A percentile compares a stretch with the other conserved stretches of the same genome.
These are phyloP conservation scores for Oenanthe sinensis DNA, from an alignment of 129 eudicot genomes.

Conservation along the genomic window DNA sequence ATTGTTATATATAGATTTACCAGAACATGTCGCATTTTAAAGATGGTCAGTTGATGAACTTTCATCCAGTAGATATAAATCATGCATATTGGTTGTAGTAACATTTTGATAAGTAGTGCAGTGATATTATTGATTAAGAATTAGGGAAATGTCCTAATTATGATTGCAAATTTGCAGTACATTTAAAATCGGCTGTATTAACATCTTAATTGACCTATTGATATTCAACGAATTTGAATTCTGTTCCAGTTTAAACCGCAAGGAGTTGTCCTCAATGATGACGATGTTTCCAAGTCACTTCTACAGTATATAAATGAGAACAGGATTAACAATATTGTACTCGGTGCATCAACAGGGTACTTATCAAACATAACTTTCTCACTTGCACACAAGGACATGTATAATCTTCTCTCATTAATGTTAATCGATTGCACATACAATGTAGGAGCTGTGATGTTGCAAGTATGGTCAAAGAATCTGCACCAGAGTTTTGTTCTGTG, in stretches of 20 bases:
- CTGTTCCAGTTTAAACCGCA: constrained; percentile 30
- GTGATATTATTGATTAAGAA: neutral
- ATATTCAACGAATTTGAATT: neutral
- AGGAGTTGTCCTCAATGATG: constrained; percentile 38
- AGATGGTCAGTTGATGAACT: neutral
- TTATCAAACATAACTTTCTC: constrained; percentile 17
- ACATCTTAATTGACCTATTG: neutral
- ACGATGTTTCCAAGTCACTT: constrained; percentile 34
- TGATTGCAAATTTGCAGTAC: neutral
- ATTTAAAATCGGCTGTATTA: neutral
- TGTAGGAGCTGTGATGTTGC: constrained; percentile 37
- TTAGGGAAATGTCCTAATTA: neutral
- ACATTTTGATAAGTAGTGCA: neutral
- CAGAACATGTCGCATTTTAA: neutral
- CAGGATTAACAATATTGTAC: constrained; percentile 36
- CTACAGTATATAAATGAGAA: constrained; percentile 33
- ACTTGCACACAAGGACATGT: neutral
- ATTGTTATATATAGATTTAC: neutral
- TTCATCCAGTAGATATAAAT: neutral
- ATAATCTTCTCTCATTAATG: neutral
- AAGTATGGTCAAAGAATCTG: constrained; percentile 23
- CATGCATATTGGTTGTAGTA: neutral
- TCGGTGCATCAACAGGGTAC: constrained; percentile 48
- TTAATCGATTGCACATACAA: constrained; percentile 19
- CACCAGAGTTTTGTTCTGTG: constrained; percentile 62